Evolutionary conservation across 495 filamentous ascomycete genomes (phyloP), one percentile per base, ranked within the genome.

Genomic region (Rostrohypoxylon terebratum): DNA sequence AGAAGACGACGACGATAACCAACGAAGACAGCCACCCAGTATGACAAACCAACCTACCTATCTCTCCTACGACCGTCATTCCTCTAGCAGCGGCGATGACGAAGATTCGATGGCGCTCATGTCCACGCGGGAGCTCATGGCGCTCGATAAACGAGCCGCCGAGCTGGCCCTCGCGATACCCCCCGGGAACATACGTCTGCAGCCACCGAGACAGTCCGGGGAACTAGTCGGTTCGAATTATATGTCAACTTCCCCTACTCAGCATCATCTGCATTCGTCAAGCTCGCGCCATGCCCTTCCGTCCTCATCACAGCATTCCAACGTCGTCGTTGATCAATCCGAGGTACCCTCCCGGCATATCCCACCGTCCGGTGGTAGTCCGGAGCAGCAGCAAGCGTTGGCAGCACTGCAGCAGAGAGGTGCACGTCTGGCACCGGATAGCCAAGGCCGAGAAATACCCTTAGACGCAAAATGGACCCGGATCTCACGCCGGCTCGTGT

Each of bases 381-480:
- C 78, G 3, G 57, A 72, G 58, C 69, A 58, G 58, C 65, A 63
- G 16, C 64, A 69, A 23, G 48, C 61, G 8, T 50, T 59, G 1
- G 7, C 42, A 3, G 14, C 61, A 45, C 16, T 51, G 8, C 63
- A 61, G 38, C 74, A 66, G 42, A 65, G 71, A 11, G 47, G 11
- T 42, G 63, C 68, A 16, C 71, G 71, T 14, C 72, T 87, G 0
- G 84, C 79, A 1, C 86, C 86, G 1, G 88, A 89, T 61, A 80
- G 82, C 38, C 76, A 80, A 13, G 87, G 87, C 13, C 83, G 86
- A 36, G 88, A 87, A 36, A 92, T 93, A 34, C 89, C 90, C 0
- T 79, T 87, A 4, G 86, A 89, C 45, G 91, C 90, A 0, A 88
- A 87, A 25, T 93, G 91, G 91, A 93, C 91, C 16, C 90, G 87